A percentile compares a stretch with the other conserved stretches of the same genome.
Conservation (phyloP, 1,139 yeast genomes). For the Yamadazyma triangularis region DNA sequence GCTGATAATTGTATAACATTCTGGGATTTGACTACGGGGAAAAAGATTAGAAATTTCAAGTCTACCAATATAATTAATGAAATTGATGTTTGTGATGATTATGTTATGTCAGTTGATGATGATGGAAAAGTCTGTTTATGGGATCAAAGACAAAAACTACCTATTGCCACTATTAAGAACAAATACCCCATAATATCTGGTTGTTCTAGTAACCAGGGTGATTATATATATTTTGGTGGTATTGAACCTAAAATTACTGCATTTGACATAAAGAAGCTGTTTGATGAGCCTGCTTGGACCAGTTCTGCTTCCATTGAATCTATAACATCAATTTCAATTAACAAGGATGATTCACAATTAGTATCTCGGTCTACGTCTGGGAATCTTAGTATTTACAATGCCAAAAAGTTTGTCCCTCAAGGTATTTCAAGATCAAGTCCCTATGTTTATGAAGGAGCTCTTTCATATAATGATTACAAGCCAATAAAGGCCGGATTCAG, state of each 20-base stretch:
- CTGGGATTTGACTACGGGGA: slow-evolving; percentile 57
- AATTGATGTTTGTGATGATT: slow-evolving; percentile 28
- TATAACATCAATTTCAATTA: slow-evolving; percentile 50
- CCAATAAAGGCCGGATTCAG: slow-evolving; percentile 48
- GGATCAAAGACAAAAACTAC: slow-evolving; percentile 56
- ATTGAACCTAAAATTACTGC: slow-evolving; percentile 61
- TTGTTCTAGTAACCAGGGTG: slow-evolving; percentile 32
- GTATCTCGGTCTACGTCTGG: slow-evolving; percentile 58
- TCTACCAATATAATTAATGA: slow-evolving; percentile 42
- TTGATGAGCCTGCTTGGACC: slow-evolving; percentile 42
- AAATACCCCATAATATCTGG: slow-evolving; percentile 60
- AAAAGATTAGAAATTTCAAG: slow-evolving; percentile 46
- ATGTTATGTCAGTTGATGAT: slow-evolving; percentile 55
- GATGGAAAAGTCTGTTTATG: slow-evolving; percentile 58
- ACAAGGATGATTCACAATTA: slow-evolving; percentile 46
- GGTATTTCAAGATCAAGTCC: slow-evolving; percentile 38
- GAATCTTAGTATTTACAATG: slow-evolving; percentile 52
- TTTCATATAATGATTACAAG: slow-evolving; percentile 47
- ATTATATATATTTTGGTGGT: slow-evolving; percentile 54
- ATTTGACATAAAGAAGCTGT: slow-evolving; percentile 47
- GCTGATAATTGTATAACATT: slow-evolving; percentile 50
- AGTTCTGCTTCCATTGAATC: slow-evolving; percentile 44
- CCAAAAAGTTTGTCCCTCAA: slow-evolving; percentile 39
- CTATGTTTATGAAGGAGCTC: slow-evolving; percentile 54
- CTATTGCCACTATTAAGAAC: slow-evolving; percentile 34